Conservation (phyloP, 495 filamentous ascomycete genomes). For the Penicillium argentinense region DNA sequence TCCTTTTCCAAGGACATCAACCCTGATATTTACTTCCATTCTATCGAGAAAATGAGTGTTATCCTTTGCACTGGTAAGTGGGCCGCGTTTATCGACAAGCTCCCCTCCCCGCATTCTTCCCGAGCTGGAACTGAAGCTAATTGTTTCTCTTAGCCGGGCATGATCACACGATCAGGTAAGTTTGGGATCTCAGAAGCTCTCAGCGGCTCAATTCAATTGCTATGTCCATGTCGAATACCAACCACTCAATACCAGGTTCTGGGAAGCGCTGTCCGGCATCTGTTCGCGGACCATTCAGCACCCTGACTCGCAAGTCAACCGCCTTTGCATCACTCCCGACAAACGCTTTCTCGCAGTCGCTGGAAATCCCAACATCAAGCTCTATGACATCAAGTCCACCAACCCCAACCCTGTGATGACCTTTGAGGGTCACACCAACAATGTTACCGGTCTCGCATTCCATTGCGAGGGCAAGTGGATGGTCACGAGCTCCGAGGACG, state of each 20-base stretch:
- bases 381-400: conserved; percentile 96
- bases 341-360: conserved; percentile 95
- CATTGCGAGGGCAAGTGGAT: conserved; percentile 99
- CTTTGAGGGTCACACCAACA: conserved; percentile 93
- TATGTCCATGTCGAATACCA: background rate
- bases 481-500: conserved; percentile 98
- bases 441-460: conserved; percentile 94
- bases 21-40: no score
- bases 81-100: background rate
- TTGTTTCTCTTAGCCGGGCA: conserved; percentile 72
- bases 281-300: conserved; percentile 98
- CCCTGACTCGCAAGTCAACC: conserved; percentile 96
- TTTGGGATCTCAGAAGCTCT: background rate
- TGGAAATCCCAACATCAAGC: conserved; percentile 90
- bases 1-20: no score
- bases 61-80: conserved; percentile 83
- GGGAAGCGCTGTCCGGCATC: conserved; percentile 96
- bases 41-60: conserved; percentile 64
- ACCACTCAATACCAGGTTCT: conserved; percentile 63
- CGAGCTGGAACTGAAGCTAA: conserved; percentile 23
- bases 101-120: conserved; percentile 28
- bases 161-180: conserved; percentile 96
- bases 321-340: conserved; percentile 96
- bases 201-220: background rate
- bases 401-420: conserved; percentile 89